Base-by-base conservation (phyloP, 768 basidiomycete species). In the Phlebiopsis gigantea region DNA sequence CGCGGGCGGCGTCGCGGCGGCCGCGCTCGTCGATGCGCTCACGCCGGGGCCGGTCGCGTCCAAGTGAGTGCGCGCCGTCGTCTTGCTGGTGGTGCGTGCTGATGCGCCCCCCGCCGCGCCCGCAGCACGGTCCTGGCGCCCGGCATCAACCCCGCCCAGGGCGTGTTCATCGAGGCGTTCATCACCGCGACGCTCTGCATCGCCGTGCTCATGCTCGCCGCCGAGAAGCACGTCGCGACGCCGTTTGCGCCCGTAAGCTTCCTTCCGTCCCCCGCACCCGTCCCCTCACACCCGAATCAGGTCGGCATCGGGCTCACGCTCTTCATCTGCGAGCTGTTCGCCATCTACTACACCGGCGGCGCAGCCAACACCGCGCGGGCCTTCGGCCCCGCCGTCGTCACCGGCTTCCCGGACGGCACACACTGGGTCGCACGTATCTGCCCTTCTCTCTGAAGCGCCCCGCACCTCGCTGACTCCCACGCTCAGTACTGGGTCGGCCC, bases 161-260 rank as follows among this genome's bases (percentile, higher is more conserved):
- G 75, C 14, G 76, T 85, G n/a, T 87, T 87, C 67, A 85, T 87
- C 59, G 85, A 88, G 66, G 83, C 86, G 79, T 87, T 88, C 67
- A 78, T 82, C 61, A 87, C 85, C 10, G 73, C 80, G 10, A 73
- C 75, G 15, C 73, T 87, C 34, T 78, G 82, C 44, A 67, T 85
- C 10, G 73, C 85, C 5, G 82, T 87, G n/a, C 77, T 87, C 58
- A 87, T 88, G 83, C 66, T 88, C 24, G 86, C 86, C 4, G 82
- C 81, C 14, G 87, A 87, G 69, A 87, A 87, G 68, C 85, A 85
- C 61, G 70, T 73, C 25, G 73, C 75, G 2, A 87, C 85, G 1
- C 81, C 85, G 0, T 84, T 87, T 62, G 85, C 85, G 17, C 85
- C 86, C 17, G 82, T 84, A 59, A 50, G 69, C 29, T 17, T 14